Base-by-base conservation (phyloP, 306 rosid genomes). In the Crotalaria pallida region DNA sequence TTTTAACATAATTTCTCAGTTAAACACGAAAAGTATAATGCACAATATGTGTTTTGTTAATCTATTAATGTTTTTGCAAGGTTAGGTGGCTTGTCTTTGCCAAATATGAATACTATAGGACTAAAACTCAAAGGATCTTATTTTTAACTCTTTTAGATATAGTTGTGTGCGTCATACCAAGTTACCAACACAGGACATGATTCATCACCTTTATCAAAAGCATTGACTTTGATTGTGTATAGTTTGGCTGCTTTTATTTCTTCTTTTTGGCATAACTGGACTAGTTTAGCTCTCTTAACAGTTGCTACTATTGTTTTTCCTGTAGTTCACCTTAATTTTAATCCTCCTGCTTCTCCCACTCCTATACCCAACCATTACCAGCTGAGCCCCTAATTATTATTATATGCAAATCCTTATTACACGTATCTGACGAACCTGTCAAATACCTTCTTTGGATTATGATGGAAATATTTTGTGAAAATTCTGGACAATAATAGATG, bases 211-310 rank as follows among this genome's bases (percentile, higher is more conserved):
- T 33, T 65, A 22, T 22, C 40, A 17, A 18, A 55, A 22, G 59
- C 38, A 47, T 58, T 59, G 77, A n/a, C n/a, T n/a, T n/a, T n/a
- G n/a, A 29, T 1, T 16, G 17, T 58, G 23, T 23, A 47, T 47
- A 10, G 71, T 47, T 48, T 27, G 34, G 65, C 65, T 40, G n/a
- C 15, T 69, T 36, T 68, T 68, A 15, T 49, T 69, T 69, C 3
- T 21, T 66, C 18, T 10, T 10, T 49, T 9, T 21, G 41, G 63
- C 41, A 31, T 31, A 49, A 47, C 44, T 24, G 59, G 58, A 61
- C 10, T 49, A 36, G 43, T 65, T 65, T 5, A 57, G 52, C 43
- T 7, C 41, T 60, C 18, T n/a, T 15, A 60, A 58, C 53, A 58
- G 44, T 43, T 63, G 40, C 34, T 52, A 48, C 5, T 34, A 33